Percentiles rank a stretch among this genome's conserved stretches.
Conservation (phyloP, 768 basidiomycete species). For the Termitomyces sp. region DNA sequence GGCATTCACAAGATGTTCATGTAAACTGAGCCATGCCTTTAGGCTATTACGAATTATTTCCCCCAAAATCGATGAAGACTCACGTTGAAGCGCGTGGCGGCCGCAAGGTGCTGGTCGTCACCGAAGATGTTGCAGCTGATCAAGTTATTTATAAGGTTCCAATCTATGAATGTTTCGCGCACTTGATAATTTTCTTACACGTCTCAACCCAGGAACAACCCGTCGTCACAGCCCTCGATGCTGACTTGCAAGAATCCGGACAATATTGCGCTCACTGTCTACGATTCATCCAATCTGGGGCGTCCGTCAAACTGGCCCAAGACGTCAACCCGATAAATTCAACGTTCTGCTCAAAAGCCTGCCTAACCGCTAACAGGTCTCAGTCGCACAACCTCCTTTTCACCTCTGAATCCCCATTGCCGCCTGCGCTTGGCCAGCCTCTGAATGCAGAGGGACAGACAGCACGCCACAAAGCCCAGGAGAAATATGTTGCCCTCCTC, state of each 20-base stretch:
- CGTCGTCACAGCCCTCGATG: constrained; percentile 63
- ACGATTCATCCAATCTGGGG: constrained; percentile 42
- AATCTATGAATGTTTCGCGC: constrained; percentile 4
- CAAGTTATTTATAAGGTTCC: constrained; percentile 73
- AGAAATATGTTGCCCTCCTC: constrained; percentile 49
- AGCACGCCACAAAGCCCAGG: constrained; percentile 53
- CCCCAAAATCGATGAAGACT: constrained; percentile 67
- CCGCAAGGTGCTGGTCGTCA: constrained; percentile 54
- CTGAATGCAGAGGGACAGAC: constrained; percentile 27
- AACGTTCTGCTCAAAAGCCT: constrained; percentile 70
- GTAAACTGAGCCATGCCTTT: constrained; percentile 10
- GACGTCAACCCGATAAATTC: constrained; percentile 47
- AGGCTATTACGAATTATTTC: constrained; percentile 79
- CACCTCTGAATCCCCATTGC: constrained; percentile 56
- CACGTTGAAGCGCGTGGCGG: constrained; percentile 40
- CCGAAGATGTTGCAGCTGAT: constrained; percentile 62
- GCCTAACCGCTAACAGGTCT: constrained; percentile 46
- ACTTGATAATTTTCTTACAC: constrained; percentile 1
- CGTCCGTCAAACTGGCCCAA: constrained; percentile 36
- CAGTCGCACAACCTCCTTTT: constrained; percentile 71
- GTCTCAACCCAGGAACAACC: constrained; percentile 57
- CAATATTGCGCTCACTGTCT: constrained; percentile 74
- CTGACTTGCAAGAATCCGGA: constrained; percentile 61
- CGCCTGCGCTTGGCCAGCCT: constrained; percentile 30
- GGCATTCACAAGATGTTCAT: constrained; percentile 2